Base-by-base conservation (phyloP, 2,329 filamentous ascomycete species). In the Hirsutella rhossiliensis region DNA sequence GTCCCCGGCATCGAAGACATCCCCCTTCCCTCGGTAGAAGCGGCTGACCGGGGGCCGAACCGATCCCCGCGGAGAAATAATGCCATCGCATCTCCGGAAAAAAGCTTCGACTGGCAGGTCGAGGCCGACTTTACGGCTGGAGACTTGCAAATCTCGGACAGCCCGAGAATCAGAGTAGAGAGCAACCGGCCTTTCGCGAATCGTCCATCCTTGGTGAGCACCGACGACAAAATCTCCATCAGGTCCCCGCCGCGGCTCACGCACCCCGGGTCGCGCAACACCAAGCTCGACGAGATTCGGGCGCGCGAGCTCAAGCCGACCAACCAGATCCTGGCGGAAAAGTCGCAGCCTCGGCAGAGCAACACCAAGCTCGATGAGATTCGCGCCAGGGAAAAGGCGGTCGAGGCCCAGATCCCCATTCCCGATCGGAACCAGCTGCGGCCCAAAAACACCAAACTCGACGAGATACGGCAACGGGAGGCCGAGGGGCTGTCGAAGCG, bases 61-160 rank as follows among this genome's bases (percentile, higher is more conserved):
- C 12, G 34, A 9, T 42, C 41, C 3, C 44, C 44, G 17, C 18
- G 29, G 20, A 19, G 37, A 40, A 40, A 40, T n/a, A 30, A 20
- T 6, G 20, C 34, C 15, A 39, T 48, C 41, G 44, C 50, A 6
- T 72, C 71, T 0, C 73, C 73, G 0, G 67, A 71, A 42, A 75
- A 72, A 56, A 72, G 67, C 50, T 73, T 69, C 45, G 69, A 67
- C 8, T 79, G 74, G 75, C 62, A 77, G 45, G 57, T 76, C 7
- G 75, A 78, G 30, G 67, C 69, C 5, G 75, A 79, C 44, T 77
- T 79, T 49, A 78, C 75, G 1, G 74, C 68, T 11, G 66, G 68
- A 37, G 74, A 78, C 46, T 47, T 78, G 34, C 73, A 77, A 45
- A 54, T 73, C 30, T 78, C 75, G 0, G 64, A 72, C 48, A 78